Evolutionary conservation across 1,139 yeast genomes (phyloP), one percentile per base, ranked within the genome.

Genomic region (Candida sanyaensis): DNA sequence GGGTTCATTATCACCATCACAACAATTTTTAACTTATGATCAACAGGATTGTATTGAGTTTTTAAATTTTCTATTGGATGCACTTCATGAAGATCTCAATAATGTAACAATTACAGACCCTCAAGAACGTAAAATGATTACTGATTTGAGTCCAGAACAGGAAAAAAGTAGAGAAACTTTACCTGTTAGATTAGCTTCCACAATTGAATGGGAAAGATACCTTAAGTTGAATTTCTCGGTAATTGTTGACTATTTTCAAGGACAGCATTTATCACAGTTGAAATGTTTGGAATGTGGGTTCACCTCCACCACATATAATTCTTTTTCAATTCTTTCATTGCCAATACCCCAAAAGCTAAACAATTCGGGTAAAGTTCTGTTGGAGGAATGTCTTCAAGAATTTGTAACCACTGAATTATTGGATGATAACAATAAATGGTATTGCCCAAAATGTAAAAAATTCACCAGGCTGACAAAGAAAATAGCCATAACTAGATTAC

Each of bases 31-130:
- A 10, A 84, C 86, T n/a, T 73, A 69, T 55, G 92, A 89, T 47
- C 98, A 93, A 65, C 99, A 93, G 62, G 99, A 93, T 65, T 89
- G 96, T 55, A 91, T 91, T 50, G 98, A 93, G 62, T 91, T 91
- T 62, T 74, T 93, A 53, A 89, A 88, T 46, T 91, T 90, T 59
- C 62, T 93, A 13, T 72, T 93, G 42, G 98, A 91, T 64, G 85
- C 91, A 0, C 68, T 93, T 31, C 98, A 93, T 62, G 96, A 90
- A 61, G 99, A 93, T 61, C 73, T 93, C 51, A 89, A 89, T 59
- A 85, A 84, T 55, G 80, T 82, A 67, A 65, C 64, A 3, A 58
- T 68, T 0, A 52, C 60, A 2, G 58, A 64, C 43, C 60, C 71
- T 0, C 59, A 63, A 21, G 80, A 75, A 42, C 58, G 84, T 75